These are phyloP conservation scores for Plectosphaerella plurivora DNA, from an alignment of 2,329 filamentous ascomycete genomes.

Conservation along the genomic window DNA sequence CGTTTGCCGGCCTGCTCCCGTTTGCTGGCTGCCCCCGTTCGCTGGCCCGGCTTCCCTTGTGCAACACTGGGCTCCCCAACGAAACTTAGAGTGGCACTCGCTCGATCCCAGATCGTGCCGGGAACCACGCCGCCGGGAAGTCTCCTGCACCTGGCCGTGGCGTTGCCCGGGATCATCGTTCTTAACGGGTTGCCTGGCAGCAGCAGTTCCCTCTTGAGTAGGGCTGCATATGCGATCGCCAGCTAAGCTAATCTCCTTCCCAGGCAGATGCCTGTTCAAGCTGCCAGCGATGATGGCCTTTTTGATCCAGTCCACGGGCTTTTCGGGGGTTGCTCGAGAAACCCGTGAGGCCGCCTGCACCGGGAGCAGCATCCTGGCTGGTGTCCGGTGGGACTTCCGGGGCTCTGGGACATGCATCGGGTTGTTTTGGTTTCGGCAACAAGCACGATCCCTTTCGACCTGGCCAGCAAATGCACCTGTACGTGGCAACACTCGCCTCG, in stretches of 20 bases:
- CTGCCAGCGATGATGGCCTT: not conserved
- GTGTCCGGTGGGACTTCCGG: no score
- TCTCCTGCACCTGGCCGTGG: not conserved
- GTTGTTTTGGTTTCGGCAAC: no score
- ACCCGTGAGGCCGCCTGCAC: not conserved
- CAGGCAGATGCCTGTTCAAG: slow-evolving; percentile 5
- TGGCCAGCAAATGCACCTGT: no score
- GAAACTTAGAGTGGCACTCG: no score
- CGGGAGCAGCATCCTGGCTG: no score
- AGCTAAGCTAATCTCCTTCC: slow-evolving; percentile 7
- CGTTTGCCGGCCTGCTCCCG: no score
- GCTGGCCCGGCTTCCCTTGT: no score
- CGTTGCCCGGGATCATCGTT: not conserved
- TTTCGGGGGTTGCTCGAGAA: not conserved
- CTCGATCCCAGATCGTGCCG: not conserved
- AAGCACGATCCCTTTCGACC: no score
- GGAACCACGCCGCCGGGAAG: not conserved
- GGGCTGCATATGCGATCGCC: slow-evolving; percentile 12
- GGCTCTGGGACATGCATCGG: no score
- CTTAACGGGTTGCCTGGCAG: not conserved
- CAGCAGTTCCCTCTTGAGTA: not conserved
- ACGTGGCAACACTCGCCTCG: no score
- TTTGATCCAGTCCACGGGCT: not conserved
- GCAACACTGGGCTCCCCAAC: no score
- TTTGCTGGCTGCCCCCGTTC: no score